phyloP scores from a whole-genome alignment of 1,139 yeast species.

The Diutina mesorugosa region DNA sequence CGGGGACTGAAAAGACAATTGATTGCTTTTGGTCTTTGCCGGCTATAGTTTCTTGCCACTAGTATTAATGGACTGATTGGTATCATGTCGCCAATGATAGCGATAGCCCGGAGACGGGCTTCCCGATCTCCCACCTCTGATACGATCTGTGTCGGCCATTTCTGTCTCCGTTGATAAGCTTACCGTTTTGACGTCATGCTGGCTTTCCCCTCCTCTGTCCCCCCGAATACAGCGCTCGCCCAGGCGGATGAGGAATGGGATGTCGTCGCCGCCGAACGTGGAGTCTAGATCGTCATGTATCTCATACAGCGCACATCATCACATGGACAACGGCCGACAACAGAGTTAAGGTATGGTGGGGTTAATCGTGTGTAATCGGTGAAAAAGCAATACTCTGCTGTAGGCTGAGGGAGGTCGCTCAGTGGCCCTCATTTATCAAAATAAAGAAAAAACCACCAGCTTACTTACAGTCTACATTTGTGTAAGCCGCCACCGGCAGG shows the following conservation, averaged over 20 bases:
- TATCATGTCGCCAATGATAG: too few relatives aligned
- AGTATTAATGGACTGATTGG: too few relatives aligned
- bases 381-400: not conserved
- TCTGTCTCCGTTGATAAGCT: too few relatives aligned
- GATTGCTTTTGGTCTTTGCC: not conserved
- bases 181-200: not conserved
- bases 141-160: too few relatives aligned
- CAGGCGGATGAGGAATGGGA: not conserved
- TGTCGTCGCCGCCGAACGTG: not conserved
- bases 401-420: not conserved
- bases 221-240: not conserved
- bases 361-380: not conserved
- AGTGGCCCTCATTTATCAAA: not conserved
- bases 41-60: not conserved
- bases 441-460: too few relatives aligned
- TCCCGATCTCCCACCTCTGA: too few relatives aligned
- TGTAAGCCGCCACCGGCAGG: not conserved
- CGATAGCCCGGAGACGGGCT: too few relatives aligned
- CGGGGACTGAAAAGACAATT: not conserved
- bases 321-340: not conserved
- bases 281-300: not conserved
- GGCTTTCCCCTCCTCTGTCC: not conserved
- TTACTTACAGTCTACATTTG: not conserved
- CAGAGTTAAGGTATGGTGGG: not conserved
- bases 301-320: not conserved